Conservation (phyloP, 2,329 filamentous ascomycete genomes). For the Huntiella decipiens region DNA sequence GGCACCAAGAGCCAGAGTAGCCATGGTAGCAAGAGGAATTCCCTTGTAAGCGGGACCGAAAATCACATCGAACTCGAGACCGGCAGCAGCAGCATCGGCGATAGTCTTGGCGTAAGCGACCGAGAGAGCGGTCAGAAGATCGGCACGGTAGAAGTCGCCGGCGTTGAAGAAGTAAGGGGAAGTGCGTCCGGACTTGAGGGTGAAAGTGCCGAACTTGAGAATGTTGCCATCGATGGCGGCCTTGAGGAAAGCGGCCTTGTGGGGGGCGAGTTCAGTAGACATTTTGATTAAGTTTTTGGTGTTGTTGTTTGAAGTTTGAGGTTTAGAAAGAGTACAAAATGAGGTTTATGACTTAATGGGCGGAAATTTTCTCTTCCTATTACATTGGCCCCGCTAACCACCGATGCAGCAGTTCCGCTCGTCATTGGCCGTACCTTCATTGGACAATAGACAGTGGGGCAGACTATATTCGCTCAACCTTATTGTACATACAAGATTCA, state of each 20-base stretch:
- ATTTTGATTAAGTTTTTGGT: conserved; percentile 17
- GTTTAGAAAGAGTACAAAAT: background rate
- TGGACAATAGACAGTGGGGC: too few relatives aligned
- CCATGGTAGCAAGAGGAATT: conserved; percentile 69
- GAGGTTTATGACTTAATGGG: background rate
- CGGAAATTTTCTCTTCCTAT: conserved; percentile 3
- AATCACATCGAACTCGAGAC: conserved; percentile 56
- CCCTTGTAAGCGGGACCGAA: conserved; percentile 96
- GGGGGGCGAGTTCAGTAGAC: conserved; percentile 31
- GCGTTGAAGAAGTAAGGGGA: conserved; percentile 99
- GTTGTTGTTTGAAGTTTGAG: background rate
- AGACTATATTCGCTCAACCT: too few relatives aligned
- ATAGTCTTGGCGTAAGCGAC: conserved; percentile 61
- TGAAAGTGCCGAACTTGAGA: conserved; percentile 67
- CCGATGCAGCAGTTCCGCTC: background rate
- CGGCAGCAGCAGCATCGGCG: conserved; percentile 24
- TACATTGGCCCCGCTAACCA: background rate
- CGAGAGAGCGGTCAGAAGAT: conserved; percentile 58
- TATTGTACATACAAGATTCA: too few relatives aligned
- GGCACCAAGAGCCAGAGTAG: conserved; percentile 55
- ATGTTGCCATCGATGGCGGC: conserved; percentile 49
- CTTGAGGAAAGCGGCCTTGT: conserved; percentile 56
- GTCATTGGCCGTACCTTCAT: too few relatives aligned
- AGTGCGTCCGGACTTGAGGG: conserved; percentile 76
- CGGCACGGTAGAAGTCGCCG: conserved; percentile 68